A percentile compares a stretch with the other conserved stretches of the same genome.
Evolutionary conservation across 805 yeast genomes (phyloP).

Genomic region (Candida coquimbonensis): DNA sequence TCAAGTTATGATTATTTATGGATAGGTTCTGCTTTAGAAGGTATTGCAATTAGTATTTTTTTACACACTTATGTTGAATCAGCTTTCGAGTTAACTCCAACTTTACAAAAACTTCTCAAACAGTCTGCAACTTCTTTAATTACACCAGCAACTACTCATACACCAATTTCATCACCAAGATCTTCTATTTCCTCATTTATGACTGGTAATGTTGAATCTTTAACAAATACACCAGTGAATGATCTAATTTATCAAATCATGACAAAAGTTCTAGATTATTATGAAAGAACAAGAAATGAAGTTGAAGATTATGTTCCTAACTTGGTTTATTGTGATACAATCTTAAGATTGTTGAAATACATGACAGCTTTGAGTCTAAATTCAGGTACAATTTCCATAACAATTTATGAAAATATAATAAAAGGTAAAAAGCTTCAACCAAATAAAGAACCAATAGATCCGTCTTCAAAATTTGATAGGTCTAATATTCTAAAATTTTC

Average conservation of each 20-base stretch:
- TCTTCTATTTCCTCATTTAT: conserved; percentile 28
- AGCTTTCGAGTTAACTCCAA: conserved; percentile 35
- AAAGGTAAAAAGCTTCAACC: conserved; percentile 26
- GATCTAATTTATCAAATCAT: conserved; percentile 33
- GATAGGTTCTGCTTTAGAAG: conserved; percentile 86
- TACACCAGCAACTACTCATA: conserved; percentile 7
- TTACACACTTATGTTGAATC: conserved; percentile 51
- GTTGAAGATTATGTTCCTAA: conserved; percentile 79
- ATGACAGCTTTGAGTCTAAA: conserved; percentile 39
- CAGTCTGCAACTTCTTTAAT: conserved; percentile 21
- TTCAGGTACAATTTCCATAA: conserved; percentile 31
- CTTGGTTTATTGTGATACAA: conserved; percentile 64
- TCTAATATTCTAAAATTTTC: conserved; percentile 43
- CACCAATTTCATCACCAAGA: conserved; percentile 41
- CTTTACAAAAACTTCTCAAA: conserved; percentile 15
- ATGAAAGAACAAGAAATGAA: conserved; percentile 44
- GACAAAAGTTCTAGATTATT: conserved; percentile 35
- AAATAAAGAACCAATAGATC: neutral
- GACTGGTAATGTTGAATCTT: conserved; percentile 1
- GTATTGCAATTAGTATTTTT: conserved; percentile 59
- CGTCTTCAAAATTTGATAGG: conserved; percentile 21
- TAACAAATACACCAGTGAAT: conserved; percentile 14
- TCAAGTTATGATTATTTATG: conserved; percentile 71
- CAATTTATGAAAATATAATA: conserved; percentile 39
- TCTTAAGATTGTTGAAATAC: conserved; percentile 56